Percentiles rank a stretch among this genome's conserved stretches.
phyloP scores from a whole-genome alignment of 2,329 filamentous ascomycete genomes.

The Xylaria sp. region DNA sequence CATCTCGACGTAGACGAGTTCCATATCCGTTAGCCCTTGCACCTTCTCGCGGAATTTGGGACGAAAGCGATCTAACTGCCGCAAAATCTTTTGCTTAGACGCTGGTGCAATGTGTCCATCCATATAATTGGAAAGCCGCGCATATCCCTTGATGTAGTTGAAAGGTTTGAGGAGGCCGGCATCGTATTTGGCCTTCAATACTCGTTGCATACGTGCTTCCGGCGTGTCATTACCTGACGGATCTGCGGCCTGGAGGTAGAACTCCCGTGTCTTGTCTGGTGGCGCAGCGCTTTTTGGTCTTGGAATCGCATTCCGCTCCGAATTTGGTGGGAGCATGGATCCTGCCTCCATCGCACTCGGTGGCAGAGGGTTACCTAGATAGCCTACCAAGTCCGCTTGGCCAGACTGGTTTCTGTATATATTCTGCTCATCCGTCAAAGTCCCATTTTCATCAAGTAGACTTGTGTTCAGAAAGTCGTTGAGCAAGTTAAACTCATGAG shows the following conservation, averaged over 20 bases:
- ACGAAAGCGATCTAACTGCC: constrained; percentile 90
- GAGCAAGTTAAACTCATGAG: constrained; percentile 94
- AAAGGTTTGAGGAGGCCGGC: constrained; percentile 94
- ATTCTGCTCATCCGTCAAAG: constrained; percentile 73
- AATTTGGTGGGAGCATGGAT: constrained; percentile 61
- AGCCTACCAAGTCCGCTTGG: constrained; percentile 60
- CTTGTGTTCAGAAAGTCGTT: constrained; percentile 97
- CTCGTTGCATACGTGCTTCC: constrained; percentile 93
- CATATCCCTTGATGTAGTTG: constrained; percentile 98
- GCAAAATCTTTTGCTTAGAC: constrained; percentile 89
- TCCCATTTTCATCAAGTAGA: constrained; percentile 82
- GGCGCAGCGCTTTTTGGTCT: constrained; percentile 70
- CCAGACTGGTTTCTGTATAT: constrained; percentile 53
- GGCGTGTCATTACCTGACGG: constrained; percentile 86
- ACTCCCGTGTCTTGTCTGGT: constrained; percentile 81
- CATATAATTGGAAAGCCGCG: constrained; percentile 88
- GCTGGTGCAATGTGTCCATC: constrained; percentile 84
- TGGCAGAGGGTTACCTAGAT: constrained; percentile 52
- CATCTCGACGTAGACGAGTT: constrained; percentile 96
- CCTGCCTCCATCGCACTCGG: constrained; percentile 52
- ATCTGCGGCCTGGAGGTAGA: constrained; percentile 96
- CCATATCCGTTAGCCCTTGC: constrained; percentile 89
- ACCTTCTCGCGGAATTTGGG: constrained; percentile 97
- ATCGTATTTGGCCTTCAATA: constrained; percentile 95
- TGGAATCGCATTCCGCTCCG: constrained; percentile 65